Base-by-base conservation (phyloP, 495 filamentous ascomycete species). In the Sabuloglossum arenarium region DNA sequence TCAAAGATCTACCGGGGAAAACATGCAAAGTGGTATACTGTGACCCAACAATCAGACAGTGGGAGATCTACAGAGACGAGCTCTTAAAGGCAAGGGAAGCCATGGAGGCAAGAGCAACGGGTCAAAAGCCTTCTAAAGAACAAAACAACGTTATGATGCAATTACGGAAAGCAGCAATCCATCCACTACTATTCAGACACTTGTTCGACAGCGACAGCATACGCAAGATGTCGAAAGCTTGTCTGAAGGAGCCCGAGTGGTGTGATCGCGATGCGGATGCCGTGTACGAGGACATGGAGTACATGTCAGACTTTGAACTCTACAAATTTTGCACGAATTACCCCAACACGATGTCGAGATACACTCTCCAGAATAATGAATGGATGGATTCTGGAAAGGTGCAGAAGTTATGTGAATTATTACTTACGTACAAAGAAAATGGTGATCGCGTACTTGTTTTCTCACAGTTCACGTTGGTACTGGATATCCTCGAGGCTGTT, bases 311-410 rank as follows among this genome's bases (percentile, higher is more conserved):
- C 65, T 90, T 84, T 60, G 81, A 87, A 63, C 77, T 94, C 37
- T 84, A 95, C 59, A 69, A 75, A 6, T 84, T 89, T 71, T 95
- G 90, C 59, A 60, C 75, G 6, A 75, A 79, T 12, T 78, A 89
- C 59, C 75, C 80, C 3, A 69, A 70, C 11, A 84, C 80, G 19
- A 78, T 98, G 49, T 71, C 74, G 0, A 75, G 78, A 32, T 89
- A 81, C 62, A 76, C 78, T 50, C 71, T 96, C 37, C 77, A 82
- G 32, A 75, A 83, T 51, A 66, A 80, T 19, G 81, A 88, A 52
- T 96, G 88, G 88, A 85, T 94, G 78, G 79, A 93, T 58, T 83
- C 81, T n/a, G 90, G 89, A 21, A 98, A 98, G 64, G 79, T 97
- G 31, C 73, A 80, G 55, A 79, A 83, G 39, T 74, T 98, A 19